Base-by-base conservation (phyloP, 139 green algal genomes). In the Monoraphidium neglectum region DNA sequence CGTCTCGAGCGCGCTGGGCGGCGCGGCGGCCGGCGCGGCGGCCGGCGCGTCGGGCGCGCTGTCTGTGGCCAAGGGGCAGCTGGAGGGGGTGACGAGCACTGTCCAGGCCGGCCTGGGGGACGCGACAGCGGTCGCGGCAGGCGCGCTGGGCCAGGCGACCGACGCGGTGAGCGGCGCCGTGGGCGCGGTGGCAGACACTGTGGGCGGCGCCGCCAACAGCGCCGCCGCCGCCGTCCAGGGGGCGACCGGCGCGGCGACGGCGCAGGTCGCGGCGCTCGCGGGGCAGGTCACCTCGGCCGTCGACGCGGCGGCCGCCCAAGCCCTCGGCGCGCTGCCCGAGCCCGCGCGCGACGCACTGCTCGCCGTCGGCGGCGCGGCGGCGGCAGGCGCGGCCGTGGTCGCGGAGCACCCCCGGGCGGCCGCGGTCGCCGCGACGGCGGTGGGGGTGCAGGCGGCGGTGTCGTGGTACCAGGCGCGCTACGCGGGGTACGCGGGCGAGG, bases 401-500 rank as follows among this genome's bases (percentile, higher is more conserved):
- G 43, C 43, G 43, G 43, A 8, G 43, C 78, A 87, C 53, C 78
- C 73, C 4, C 33, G 36, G 5, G 53, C 40, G 35, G 72, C 46
- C 13, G 83, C 67, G 8, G 66, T 77, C 35, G 40, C 68, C 32
- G 72, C 86, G 32, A 62, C 68, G 33, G 81, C 64, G 10, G 26
- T 90, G 28, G 80, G 62, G 51, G 36, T 86, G 59, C 83, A 80
- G 13, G 26, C 76, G 33, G 36, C 79, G 3, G 38, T 77, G 23
- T 60, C 18, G 2, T 71, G n/a, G 33, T 88, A 78, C 72, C 60
- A 74, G 33, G 71, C 70, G 16, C 37, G 74, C 3, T 89, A 80
- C 32, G 80, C 57, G n/a, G 87, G 87, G 21, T 92, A 84, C 64
- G 73, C 84, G 10, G 87, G 87, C 24, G 59, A 79, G 73, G 70